phyloP scores from a whole-genome alignment of 495 filamentous ascomycete species.

The Neurospora discreta region DNA sequence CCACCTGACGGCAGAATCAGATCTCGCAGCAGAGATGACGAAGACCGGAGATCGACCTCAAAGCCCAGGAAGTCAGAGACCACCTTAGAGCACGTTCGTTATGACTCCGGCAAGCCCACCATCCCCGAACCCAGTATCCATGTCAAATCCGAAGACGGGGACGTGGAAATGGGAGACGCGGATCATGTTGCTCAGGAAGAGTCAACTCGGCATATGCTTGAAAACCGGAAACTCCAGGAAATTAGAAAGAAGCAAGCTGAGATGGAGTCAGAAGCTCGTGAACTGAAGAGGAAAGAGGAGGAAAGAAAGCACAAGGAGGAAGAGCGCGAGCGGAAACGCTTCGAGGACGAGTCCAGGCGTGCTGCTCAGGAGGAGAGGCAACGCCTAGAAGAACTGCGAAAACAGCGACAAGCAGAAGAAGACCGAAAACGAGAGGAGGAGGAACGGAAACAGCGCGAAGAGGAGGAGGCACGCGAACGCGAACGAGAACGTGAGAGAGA shows the following conservation, averaged over 20 bases:
- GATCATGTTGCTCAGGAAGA: conserved; percentile 11
- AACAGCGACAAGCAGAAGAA: conserved; percentile 18
- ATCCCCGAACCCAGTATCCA: conserved; percentile 34
- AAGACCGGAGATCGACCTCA: conserved; percentile 23
- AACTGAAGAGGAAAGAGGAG: conserved; percentile 20
- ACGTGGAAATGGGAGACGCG: conserved; percentile 38
- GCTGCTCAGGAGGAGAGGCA: conserved; percentile 11
- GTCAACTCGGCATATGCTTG: conserved; percentile 27
- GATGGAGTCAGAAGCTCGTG: conserved; percentile 19
- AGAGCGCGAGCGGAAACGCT: conserved; percentile 14
- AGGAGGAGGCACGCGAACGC: conserved; percentile 29
- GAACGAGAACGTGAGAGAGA: conserved; percentile 20
- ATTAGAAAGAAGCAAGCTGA: conserved; percentile 32
- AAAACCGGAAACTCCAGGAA: conserved; percentile 38
- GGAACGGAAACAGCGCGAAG: conserved; percentile 16
- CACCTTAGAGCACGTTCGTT: conserved; percentile 21
- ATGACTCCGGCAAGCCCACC: conserved; percentile 26
- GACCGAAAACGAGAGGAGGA: conserved; percentile 36
- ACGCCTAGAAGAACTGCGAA: conserved; percentile 37
- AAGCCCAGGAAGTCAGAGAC: conserved; percentile 25
- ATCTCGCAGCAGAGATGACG: conserved; percentile 25
- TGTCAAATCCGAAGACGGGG: conserved; percentile 36
- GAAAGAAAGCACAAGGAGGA: conserved; percentile 23
- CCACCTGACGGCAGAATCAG: conserved; percentile 7
- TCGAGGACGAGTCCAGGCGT: conserved; percentile 12